Evolutionary conservation across 2,329 filamentous ascomycete species (phyloP).

Genomic region (Monosporascus cannonballus): DNA sequence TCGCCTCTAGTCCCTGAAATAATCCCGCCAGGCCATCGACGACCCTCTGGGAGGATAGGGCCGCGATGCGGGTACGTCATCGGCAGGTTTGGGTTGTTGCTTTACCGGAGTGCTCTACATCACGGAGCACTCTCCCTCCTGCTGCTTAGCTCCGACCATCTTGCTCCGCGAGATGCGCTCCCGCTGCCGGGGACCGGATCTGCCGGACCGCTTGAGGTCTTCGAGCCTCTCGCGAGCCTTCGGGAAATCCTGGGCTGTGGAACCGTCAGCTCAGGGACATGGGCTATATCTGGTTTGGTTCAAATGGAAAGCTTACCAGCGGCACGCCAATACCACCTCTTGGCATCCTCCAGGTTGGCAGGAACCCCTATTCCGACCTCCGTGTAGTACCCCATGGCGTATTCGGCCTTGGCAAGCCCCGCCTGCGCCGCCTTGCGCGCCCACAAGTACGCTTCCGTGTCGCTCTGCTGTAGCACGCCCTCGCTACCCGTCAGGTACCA

Average conservation of each 20-base stretch:
- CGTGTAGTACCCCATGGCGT: slow-evolving; percentile 96
- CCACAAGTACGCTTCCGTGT: slow-evolving; percentile 96
- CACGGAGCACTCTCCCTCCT: slow-evolving; percentile 80
- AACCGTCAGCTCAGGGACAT: background rate
- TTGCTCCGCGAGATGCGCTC: slow-evolving; percentile 78
- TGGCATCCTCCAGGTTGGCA: slow-evolving; percentile 87
- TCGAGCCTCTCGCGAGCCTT: slow-evolving; percentile 91
- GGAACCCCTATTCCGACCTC: slow-evolving; percentile 89
- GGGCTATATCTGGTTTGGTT: no score
- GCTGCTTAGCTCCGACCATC: slow-evolving; percentile 62
- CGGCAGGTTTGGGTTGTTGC: background rate
- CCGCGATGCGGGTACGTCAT: background rate
- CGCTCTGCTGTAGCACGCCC: slow-evolving; percentile 81
- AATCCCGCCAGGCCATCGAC: background rate
- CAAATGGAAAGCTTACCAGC: slow-evolving; percentile 63
- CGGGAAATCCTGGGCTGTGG: slow-evolving; percentile 80
- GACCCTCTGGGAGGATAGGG: background rate
- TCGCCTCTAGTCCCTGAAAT: background rate
- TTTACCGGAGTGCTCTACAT: slow-evolving; percentile 51
- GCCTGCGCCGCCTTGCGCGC: slow-evolving; percentile 86
- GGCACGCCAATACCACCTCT: slow-evolving; percentile 96
- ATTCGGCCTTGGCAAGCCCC: slow-evolving; percentile 88
- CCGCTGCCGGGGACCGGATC: slow-evolving; percentile 64
- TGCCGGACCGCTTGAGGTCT: slow-evolving; percentile 78
- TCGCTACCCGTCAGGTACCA: slow-evolving; percentile 94